These are phyloP conservation scores for Podospora tetraspora DNA, from an alignment of 495 filamentous ascomycete genomes.

Conservation along the genomic window DNA sequence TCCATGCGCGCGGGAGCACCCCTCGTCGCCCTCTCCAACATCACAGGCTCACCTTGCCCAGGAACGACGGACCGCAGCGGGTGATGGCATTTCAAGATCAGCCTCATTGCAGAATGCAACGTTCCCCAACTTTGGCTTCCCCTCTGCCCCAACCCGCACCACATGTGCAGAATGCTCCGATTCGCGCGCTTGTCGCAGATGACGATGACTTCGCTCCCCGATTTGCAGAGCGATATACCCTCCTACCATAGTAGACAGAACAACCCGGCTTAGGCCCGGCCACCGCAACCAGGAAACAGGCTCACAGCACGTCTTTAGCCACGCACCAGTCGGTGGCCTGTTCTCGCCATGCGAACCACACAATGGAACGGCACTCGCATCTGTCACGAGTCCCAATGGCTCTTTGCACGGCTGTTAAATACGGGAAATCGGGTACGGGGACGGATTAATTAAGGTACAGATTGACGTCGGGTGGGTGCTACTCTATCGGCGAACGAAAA, in stretches of 20 bases:
- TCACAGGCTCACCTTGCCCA: background rate
- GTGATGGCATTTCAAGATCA: background rate
- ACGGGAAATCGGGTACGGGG: background rate
- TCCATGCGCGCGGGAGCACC: background rate
- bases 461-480: background rate
- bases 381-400: background rate
- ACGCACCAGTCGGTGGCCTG: background rate
- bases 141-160: background rate
- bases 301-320: background rate
- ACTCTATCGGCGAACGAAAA: background rate
- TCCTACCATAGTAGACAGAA: background rate
- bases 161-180: background rate
- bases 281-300: background rate
- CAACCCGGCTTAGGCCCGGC: background rate
- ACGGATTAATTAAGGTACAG: background rate
- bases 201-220: background rate
- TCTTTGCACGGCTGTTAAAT: background rate
- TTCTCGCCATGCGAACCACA: background rate
- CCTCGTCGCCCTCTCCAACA: background rate
- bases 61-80: background rate
- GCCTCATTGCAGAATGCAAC: background rate
- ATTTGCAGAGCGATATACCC: background rate
- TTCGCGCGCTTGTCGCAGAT: background rate
- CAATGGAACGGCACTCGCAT: background rate
- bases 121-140: background rate